A percentile compares a stretch with the other conserved stretches of the same genome.
Conservation (phyloP, 73 alveolate species). For the Uronychia binucleata region DNA sequence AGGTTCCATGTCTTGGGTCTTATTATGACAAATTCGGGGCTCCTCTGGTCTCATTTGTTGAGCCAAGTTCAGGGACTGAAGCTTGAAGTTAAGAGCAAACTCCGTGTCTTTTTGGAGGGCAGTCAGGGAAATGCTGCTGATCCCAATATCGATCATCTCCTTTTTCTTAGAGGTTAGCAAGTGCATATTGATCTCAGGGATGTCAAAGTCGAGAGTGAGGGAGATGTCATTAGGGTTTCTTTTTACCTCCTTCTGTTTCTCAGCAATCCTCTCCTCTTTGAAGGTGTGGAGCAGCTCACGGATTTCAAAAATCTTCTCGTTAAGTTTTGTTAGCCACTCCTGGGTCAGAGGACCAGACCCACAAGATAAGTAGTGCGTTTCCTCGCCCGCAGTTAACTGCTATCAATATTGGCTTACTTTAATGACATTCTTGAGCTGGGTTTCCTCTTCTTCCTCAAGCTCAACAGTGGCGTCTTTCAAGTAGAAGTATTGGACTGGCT, state of each 20-base stretch:
- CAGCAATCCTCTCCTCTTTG: neutral
- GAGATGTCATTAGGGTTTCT: neutral
- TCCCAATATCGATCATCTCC: neutral
- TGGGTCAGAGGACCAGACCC: neutral
- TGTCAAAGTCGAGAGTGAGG: neutral
- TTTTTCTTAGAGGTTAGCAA: neutral
- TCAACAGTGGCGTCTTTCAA: no score
- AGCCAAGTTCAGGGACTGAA: neutral
- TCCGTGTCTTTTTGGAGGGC: neutral
- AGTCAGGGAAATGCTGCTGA: neutral
- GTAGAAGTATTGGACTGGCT: no score
- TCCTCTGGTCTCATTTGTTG: neutral
- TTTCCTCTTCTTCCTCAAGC: no score
- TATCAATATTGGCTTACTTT: no score
- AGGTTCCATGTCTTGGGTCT: neutral
- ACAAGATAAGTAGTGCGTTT: conserved; percentile 1
- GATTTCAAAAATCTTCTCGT: conserved; percentile 13
- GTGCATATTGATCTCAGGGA: neutral
- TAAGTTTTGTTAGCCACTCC: conserved; percentile 37
- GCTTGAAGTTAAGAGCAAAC: neutral
- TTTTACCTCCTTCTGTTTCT: neutral
- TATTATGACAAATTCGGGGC: neutral
- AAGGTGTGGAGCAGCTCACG: neutral
- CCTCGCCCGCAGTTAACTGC: neutral
- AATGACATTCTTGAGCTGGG: neutral